A percentile compares a stretch with the other conserved stretches of the same genome.
phyloP scores from a whole-genome alignment of 768 basidiomycete genomes.

The Suillus subalutaceus region DNA sequence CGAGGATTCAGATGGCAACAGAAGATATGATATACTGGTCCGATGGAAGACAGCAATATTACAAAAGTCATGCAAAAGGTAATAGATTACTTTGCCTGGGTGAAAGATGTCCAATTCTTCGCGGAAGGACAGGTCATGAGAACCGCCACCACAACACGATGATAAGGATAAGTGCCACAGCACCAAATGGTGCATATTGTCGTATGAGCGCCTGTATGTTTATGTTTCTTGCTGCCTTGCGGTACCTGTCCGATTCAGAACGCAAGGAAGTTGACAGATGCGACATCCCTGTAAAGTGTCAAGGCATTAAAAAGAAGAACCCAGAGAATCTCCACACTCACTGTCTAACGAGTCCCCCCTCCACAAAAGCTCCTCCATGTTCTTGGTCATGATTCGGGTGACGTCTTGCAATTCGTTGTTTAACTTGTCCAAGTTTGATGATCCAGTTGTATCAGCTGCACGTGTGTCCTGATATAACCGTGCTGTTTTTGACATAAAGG shows the following conservation, averaged over 20 bases:
- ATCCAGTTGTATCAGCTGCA: conserved; percentile 69
- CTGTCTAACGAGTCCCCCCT: conserved; percentile 96
- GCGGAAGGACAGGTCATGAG: conserved; percentile 40
- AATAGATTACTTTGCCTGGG: conserved; percentile 32
- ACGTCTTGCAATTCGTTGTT: conserved; percentile 98
- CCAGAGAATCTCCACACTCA: conserved; percentile 41
- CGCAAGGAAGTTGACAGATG: conserved; percentile 92
- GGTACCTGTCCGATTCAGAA: conserved; percentile 96
- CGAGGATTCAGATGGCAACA: not conserved
- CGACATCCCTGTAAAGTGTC: conserved; percentile 77
- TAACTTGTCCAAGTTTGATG: conserved; percentile 77
- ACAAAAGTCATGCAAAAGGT: conserved; percentile 7
- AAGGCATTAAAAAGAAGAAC: conserved; percentile 12
- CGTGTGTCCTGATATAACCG: conserved; percentile 94
- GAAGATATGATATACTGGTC: conserved; percentile 5
- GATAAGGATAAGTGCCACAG: conserved; percentile 76
- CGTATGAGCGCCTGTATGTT: conserved; percentile 92
- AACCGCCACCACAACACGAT: conserved; percentile 82
- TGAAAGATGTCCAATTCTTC: conserved; percentile 26
- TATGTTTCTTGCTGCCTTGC: conserved; percentile 93
- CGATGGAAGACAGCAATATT: not conserved
- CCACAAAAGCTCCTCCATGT: conserved; percentile 99
- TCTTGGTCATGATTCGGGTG: conserved; percentile 99
- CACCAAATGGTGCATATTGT: conserved; percentile 93
- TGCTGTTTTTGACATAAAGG: conserved; percentile 98